Conservation (phyloP, 2,329 filamentous ascomycete species). For the Aquanectria penicillioides region DNA sequence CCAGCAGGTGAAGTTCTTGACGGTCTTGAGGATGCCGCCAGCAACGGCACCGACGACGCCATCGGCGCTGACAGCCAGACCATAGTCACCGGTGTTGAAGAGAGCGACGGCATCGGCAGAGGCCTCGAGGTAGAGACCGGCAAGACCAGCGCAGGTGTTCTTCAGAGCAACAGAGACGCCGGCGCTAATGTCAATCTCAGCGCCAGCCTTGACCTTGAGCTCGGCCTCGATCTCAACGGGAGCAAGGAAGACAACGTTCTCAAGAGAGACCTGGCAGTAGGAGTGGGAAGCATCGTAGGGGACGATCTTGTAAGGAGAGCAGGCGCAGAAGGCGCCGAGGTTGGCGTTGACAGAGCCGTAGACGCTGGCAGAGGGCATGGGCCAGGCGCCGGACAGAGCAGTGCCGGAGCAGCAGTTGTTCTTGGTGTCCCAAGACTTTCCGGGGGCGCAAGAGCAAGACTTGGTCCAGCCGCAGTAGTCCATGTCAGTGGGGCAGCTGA, state of each 20-base stretch:
- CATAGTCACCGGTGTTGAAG: constrained; percentile 50
- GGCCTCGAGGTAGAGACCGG: constrained; percentile 46
- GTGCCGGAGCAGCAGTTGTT: constrained; percentile 42
- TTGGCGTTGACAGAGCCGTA: constrained; percentile 40
- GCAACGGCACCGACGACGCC: constrained; percentile 41
- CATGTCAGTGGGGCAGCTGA: constrained; percentile 48
- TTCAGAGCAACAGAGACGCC: constrained; percentile 45
- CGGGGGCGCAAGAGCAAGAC: constrained; percentile 56
- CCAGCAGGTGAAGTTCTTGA: constrained; percentile 41
- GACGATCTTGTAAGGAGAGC: constrained; percentile 48
- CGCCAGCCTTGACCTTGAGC: constrained; percentile 38
- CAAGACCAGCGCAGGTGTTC: constrained; percentile 44
- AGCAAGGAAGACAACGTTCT: constrained; percentile 48
- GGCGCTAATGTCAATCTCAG: constrained; percentile 37
- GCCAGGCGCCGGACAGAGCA: constrained; percentile 45
- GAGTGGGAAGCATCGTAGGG: constrained; percentile 46
- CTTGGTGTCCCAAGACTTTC: constrained; percentile 50
- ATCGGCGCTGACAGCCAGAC: constrained; percentile 40
- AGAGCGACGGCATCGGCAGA: constrained; percentile 46
- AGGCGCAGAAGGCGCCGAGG: constrained; percentile 48
- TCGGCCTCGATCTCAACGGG: constrained; percentile 41
- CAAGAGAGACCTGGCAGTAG: constrained; percentile 48
- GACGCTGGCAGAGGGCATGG: constrained; percentile 41
- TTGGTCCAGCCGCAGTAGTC: constrained; percentile 51
- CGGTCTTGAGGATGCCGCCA: constrained; percentile 36